Evolutionary conservation across 495 filamentous ascomycete genomes (phyloP).

Genomic region (Arthonia radiata): DNA sequence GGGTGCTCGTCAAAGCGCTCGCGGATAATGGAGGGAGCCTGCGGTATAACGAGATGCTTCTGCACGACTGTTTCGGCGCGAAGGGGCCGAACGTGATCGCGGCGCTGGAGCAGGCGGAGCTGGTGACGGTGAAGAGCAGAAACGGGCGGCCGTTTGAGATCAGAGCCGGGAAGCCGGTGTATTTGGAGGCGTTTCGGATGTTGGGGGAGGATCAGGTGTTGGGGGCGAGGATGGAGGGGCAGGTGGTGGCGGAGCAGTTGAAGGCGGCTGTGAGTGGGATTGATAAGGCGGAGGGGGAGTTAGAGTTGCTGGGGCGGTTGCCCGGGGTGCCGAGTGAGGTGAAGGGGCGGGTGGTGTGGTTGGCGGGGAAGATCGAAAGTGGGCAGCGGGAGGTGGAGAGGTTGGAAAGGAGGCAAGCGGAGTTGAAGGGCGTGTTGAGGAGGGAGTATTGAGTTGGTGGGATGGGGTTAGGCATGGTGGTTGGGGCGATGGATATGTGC

Average conservation of each 20-base stretch:
- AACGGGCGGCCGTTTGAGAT: conserved; percentile 56
- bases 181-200: conserved; percentile 51
- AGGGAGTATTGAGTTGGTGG: conserved; percentile 10
- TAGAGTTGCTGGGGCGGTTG: conserved; percentile 34
- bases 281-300: conserved; percentile 55
- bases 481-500: too few relatives aligned
- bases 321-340: conserved; percentile 39
- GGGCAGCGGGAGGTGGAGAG: conserved; percentile 52
- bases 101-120: conserved; percentile 62
- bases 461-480: not conserved
- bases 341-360: conserved; percentile 34
- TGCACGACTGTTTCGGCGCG: conserved; percentile 43
- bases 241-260: conserved; percentile 36
- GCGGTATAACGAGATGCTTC: conserved; percentile 60
- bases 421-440: conserved; percentile 37
- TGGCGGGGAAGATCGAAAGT: conserved; percentile 41
- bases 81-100: conserved; percentile 47
- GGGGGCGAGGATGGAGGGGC: conserved; percentile 47
- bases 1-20: conserved; percentile 59
- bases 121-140: conserved; percentile 39
- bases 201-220: conserved; percentile 50
- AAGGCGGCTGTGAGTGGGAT: conserved; percentile 51
- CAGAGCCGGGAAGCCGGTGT: conserved; percentile 67
- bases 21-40: conserved; percentile 32
- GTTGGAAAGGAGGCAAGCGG: conserved; percentile 47